Evolutionary conservation across 2,329 filamentous ascomycete genomes (phyloP).

Genomic region (Fusarium siculi): DNA sequence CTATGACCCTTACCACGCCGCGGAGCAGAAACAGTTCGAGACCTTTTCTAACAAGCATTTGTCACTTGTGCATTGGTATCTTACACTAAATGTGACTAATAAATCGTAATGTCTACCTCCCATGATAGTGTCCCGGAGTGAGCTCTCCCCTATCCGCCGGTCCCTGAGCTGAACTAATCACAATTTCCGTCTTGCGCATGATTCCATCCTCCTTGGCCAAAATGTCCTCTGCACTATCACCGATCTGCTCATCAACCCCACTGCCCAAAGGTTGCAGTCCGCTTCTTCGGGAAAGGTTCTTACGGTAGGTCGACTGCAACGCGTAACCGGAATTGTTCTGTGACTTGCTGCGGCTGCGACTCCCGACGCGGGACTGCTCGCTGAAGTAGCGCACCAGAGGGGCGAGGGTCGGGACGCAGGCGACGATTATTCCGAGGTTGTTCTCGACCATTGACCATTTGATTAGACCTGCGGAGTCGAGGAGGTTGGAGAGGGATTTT

Average conservation of each 20-base stretch:
- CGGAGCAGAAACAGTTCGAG: not conserved
- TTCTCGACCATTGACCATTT: constrained; percentile 60
- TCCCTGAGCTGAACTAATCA: constrained; percentile 1
- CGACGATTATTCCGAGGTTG: constrained; percentile 56
- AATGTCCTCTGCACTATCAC: constrained; percentile 29
- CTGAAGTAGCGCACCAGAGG: constrained; percentile 53
- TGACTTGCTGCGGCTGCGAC: constrained; percentile 15
- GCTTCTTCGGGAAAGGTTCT: constrained; percentile 23
- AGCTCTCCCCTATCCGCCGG: not conserved
- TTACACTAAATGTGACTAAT: not conserved
- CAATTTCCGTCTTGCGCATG: constrained; percentile 28
- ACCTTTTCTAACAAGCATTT: not conserved
- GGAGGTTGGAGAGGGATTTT: constrained; percentile 54
- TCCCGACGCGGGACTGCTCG: constrained; percentile 42
- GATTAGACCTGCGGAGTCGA: constrained; percentile 55
- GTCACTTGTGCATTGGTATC: not conserved
- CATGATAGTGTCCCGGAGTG: not conserved
- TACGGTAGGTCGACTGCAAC: constrained; percentile 43
- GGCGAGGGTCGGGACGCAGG: constrained; percentile 56
- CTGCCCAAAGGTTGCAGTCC: constrained; percentile 37
- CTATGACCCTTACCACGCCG: not conserved
- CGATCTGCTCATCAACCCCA: constrained; percentile 10
- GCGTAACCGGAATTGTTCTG: constrained; percentile 39
- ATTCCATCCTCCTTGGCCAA: constrained; percentile 12
- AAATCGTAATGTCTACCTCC: not conserved